phyloP scores from a whole-genome alignment of 306 rosid genomes.

The Prosopis cineraria region DNA sequence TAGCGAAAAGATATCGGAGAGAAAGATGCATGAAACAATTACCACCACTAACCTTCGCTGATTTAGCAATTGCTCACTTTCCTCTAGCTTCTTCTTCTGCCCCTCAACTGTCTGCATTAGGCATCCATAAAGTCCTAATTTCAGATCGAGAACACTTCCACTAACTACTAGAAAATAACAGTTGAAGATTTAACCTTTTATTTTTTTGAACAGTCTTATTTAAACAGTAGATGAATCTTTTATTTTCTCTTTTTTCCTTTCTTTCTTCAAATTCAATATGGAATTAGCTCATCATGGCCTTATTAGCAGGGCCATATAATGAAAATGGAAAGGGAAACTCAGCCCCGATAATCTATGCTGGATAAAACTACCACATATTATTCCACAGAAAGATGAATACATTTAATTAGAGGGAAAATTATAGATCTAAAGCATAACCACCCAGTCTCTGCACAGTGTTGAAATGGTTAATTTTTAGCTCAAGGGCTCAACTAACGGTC shows the following conservation, averaged over 20 bases:
- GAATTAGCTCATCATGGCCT: constrained; percentile 14
- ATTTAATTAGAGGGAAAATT: constrained; percentile 1
- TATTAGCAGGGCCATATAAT: not conserved
- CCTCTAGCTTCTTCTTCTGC: constrained; percentile 80
- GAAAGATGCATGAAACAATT: constrained; percentile 6
- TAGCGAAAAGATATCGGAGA: constrained; percentile 20
- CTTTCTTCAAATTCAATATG: not conserved
- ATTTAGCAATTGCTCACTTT: constrained; percentile 73
- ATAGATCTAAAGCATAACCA: not conserved
- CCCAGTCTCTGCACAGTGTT: constrained; percentile 9
- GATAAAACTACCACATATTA: not conserved
- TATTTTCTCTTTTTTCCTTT: not conserved
- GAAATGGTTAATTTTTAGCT: constrained; percentile 5
- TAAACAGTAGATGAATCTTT: not conserved
- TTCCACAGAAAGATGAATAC: not conserved
- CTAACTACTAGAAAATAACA: constrained; percentile 25
- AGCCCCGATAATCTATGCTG: constrained; percentile 13
- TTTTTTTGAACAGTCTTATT: not conserved
- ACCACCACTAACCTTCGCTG: constrained; percentile 65
- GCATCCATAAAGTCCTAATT: constrained; percentile 32
- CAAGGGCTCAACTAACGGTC: not conserved
- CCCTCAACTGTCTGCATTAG: constrained; percentile 84
- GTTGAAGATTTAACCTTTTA: not conserved
- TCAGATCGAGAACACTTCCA: constrained; percentile 10
- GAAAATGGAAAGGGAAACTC: not conserved